Percentiles rank a stretch among this genome's conserved stretches.
phyloP scores from a whole-genome alignment of 75 land plant species.

The Picea glauca region DNA sequence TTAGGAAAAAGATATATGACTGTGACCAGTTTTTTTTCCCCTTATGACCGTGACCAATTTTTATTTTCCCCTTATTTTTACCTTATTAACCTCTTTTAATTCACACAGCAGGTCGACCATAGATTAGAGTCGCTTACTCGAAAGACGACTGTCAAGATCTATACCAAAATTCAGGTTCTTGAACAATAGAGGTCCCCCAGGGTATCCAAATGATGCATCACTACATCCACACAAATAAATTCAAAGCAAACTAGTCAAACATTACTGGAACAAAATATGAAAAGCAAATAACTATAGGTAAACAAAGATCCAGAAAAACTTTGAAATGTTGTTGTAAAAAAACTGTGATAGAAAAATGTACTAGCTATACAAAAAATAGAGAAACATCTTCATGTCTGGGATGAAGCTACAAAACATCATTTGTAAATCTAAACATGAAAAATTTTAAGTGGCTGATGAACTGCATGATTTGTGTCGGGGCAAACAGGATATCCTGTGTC shows the following conservation, averaged over 20 bases:
- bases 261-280: neutral
- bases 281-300: neutral
- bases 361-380: neutral
- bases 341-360: neutral
- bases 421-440: neutral
- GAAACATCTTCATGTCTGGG: neutral
- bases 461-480: too few relatives aligned
- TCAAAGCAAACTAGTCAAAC: slow-evolving; percentile 7
- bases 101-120: neutral
- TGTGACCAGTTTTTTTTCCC: neutral
- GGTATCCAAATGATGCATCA: slow-evolving; percentile 99
- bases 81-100: neutral
- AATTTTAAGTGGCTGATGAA: neutral
- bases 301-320: neutral
- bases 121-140: slow-evolving; percentile 62
- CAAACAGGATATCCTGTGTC: too few relatives aligned
- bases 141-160: slow-evolving; percentile 95
- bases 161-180: slow-evolving; percentile 96
- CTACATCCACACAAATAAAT: slow-evolving; percentile 37
- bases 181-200: slow-evolving; percentile 88
- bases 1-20: too few relatives aligned
- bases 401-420: neutral
- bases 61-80: neutral
- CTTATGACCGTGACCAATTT: neutral
- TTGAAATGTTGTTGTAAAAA: neutral